Evolutionary conservation across 192 early-diverging fungal genomes (phyloP).

Genomic region (Coemansia aciculifera): DNA sequence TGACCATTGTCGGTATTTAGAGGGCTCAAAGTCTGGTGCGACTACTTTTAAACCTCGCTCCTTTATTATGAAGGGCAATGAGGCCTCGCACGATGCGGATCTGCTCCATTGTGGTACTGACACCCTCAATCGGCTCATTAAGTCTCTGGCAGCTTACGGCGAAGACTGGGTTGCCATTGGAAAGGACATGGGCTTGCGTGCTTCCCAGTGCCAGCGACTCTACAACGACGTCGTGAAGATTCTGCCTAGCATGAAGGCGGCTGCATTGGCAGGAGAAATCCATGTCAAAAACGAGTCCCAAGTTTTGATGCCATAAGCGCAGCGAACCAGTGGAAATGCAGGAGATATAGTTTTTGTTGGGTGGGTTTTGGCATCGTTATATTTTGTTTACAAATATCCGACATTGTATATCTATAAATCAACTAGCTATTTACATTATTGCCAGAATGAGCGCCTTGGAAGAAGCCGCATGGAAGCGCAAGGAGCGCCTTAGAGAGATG

Average conservation of each 20-base stretch:
- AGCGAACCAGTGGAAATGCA: background rate
- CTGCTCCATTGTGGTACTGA: background rate
- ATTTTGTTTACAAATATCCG: background rate
- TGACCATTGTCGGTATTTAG: background rate
- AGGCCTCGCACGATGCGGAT: background rate
- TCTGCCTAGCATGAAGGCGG: conserved; percentile 3
- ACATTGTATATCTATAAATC: background rate
- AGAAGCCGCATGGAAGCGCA: conserved; percentile 62
- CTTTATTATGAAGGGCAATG: background rate
- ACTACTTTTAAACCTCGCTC: background rate
- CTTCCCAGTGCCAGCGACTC: background rate
- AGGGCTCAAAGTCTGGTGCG: background rate
- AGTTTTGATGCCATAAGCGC: background rate
- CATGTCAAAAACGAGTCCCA: background rate
- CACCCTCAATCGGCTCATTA: conserved; percentile 6
- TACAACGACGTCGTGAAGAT: background rate
- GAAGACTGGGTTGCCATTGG: conserved; percentile 6
- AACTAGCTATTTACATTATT: background rate
- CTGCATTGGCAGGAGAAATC: background rate
- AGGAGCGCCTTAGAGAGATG: conserved; percentile 57
- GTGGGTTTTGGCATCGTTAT: background rate
- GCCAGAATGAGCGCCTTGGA: conserved; percentile 54
- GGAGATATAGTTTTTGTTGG: background rate
- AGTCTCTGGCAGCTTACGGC: background rate
- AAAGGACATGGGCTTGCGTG: conserved; percentile 12